Percentiles rank a stretch among this genome's conserved stretches.
Conservation (phyloP, 805 yeast species). For the Yamadazyma paraphyllophila region DNA sequence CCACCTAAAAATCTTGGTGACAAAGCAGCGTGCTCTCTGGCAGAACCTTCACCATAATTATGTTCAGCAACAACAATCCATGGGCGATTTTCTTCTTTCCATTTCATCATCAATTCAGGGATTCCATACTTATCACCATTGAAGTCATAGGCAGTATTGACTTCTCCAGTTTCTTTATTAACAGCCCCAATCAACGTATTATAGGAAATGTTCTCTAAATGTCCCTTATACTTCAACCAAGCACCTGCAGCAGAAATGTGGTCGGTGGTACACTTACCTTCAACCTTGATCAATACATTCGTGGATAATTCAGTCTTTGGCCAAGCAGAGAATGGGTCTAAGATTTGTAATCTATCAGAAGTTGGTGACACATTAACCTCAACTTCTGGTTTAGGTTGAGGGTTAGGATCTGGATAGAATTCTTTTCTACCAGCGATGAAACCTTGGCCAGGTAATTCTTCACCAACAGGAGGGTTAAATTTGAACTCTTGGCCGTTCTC, state of each 20-base stretch:
- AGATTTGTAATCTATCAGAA: slow-evolving; percentile 87
- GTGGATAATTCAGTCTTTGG: slow-evolving; percentile 78
- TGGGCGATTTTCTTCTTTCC: slow-evolving; percentile 81
- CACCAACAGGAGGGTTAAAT: slow-evolving; percentile 78
- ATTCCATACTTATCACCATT: slow-evolving; percentile 76
- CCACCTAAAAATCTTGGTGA: slow-evolving; percentile 96
- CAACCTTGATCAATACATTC: slow-evolving; percentile 80
- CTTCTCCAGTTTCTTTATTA: slow-evolving; percentile 95
- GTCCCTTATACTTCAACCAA: slow-evolving; percentile 98
- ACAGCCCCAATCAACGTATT: slow-evolving; percentile 97
- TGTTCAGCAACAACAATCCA: slow-evolving; percentile 98
- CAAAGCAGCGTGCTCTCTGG: slow-evolving; percentile 98
- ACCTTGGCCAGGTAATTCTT: slow-evolving; percentile 78
- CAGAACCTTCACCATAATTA: slow-evolving; percentile 98
- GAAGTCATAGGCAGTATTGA: slow-evolving; percentile 82
- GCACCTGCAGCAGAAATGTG: slow-evolving; percentile 99
- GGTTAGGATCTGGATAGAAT: slow-evolving; percentile 72
- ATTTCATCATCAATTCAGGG: slow-evolving; percentile 95
- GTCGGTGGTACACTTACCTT: slow-evolving; percentile 98
- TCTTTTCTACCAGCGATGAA: slow-evolving; percentile 72
- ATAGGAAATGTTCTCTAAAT: slow-evolving; percentile 89
- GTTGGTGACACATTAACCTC: slow-evolving; percentile 72
- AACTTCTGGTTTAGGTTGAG: slow-evolving; percentile 60
- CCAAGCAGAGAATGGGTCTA: slow-evolving; percentile 89
- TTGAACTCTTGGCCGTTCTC: slow-evolving; percentile 70